Percentiles rank a stretch among this genome's conserved stretches.
Conservation (phyloP, 768 basidiomycete genomes). For the Astraeus odoratus region DNA sequence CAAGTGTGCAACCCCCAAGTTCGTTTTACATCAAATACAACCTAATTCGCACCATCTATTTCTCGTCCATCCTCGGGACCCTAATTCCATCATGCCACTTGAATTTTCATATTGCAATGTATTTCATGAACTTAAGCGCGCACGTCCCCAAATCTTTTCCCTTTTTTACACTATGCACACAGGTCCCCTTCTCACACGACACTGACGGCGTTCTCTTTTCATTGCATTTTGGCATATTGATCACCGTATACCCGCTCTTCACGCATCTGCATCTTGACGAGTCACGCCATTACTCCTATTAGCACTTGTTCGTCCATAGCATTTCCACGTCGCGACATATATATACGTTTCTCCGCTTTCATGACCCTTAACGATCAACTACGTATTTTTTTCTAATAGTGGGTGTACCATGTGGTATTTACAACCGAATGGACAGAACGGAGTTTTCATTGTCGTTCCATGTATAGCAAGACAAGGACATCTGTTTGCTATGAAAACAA, state of each 20-base stretch:
- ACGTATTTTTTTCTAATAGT: neutral
- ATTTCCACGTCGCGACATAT: conserved; percentile 11
- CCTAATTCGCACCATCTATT: conserved; percentile 19
- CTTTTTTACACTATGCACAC: neutral
- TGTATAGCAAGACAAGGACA: no score
- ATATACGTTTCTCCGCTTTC: conserved; percentile 6
- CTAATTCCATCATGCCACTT: conserved; percentile 21
- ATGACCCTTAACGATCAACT: conserved; percentile 2
- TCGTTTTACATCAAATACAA: conserved; percentile 16
- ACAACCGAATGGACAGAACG: no score
- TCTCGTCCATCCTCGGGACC: conserved; percentile 17
- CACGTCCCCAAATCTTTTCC: conserved; percentile 5
- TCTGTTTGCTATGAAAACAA: no score
- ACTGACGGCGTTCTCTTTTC: conserved; percentile 14
- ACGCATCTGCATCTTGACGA: neutral
- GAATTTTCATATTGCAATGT: conserved; percentile 21
- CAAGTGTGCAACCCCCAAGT: conserved; percentile 24
- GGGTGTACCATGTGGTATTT: no score
- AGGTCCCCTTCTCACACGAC: neutral
- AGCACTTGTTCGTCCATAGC: conserved; percentile 20
- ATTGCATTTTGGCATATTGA: conserved; percentile 1
- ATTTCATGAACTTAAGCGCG: conserved; percentile 23
- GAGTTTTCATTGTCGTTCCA: no score
- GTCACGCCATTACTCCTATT: conserved; percentile 3
- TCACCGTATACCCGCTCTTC: neutral